Evolutionary conservation across 495 filamentous ascomycete genomes (phyloP).

Genomic region (Hypoxylon cercidicola): DNA sequence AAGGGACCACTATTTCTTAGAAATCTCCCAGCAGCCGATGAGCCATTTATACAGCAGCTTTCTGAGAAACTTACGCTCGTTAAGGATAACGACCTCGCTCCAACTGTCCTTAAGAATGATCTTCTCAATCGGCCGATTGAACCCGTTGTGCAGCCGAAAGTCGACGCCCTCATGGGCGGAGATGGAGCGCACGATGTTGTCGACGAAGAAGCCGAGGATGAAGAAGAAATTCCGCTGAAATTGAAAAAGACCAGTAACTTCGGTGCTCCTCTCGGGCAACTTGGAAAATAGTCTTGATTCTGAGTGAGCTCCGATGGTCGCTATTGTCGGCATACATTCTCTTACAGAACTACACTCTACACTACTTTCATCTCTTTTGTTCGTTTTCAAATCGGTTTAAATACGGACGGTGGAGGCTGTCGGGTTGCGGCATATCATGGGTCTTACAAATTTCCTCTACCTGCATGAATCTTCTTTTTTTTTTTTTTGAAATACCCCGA

Average conservation of each 20-base stretch:
- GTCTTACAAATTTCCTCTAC: conserved; percentile 14
- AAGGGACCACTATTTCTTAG: conserved; percentile 57
- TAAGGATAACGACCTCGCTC: conserved; percentile 47
- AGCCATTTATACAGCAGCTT: conserved; percentile 55
- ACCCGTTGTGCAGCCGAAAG: conserved; percentile 3
- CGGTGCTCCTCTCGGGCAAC: conserved; percentile 52
- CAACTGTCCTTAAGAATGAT: conserved; percentile 51
- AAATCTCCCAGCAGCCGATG: conserved; percentile 59
- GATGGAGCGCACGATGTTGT: conserved; percentile 27
- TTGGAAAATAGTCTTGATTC: conserved; percentile 21
- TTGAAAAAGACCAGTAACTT: conserved; percentile 71
- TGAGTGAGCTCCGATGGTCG: neutral
- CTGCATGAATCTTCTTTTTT: conserved; percentile 21
- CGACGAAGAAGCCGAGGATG: conserved; percentile 44
- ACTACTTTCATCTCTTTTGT: conserved; percentile 14
- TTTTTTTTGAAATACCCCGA: conserved; percentile 42
- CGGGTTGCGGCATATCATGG: conserved; percentile 1
- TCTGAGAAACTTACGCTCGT: conserved; percentile 57
- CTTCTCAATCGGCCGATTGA: neutral
- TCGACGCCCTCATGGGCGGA: conserved; percentile 1
- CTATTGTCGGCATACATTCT: conserved; percentile 1
- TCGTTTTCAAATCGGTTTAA: neutral
- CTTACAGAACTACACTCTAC: conserved; percentile 16
- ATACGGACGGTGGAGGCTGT: conserved; percentile 12
- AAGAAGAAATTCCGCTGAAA: conserved; percentile 65